These are phyloP conservation scores for Sporothrix variecibatus DNA, from an alignment of 2,329 filamentous ascomycete species.

Conservation along the genomic window DNA sequence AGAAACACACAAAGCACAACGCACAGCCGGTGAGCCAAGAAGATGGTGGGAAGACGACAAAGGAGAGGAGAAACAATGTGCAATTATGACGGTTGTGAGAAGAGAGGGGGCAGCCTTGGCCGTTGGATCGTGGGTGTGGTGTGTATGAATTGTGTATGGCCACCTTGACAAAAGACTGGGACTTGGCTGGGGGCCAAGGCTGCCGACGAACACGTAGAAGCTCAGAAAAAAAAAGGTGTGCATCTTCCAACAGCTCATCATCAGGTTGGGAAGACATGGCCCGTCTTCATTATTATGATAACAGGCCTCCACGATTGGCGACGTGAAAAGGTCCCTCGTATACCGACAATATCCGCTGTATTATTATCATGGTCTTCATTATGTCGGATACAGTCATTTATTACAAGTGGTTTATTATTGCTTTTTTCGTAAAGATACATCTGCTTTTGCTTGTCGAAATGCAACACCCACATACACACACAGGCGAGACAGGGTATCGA, in stretches of 20 bases:
- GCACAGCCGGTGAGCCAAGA: slow-evolving; percentile 6
- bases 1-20: not conserved
- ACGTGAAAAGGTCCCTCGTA: not conserved
- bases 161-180: not conserved
- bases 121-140: not conserved
- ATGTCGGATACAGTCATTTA: not conserved
- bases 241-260: not conserved
- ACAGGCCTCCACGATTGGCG: not conserved
- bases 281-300: not conserved
- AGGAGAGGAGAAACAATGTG: not conserved
- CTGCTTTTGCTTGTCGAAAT: not conserved
- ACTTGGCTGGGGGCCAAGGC: slow-evolving; percentile 4
- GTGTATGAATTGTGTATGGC: not conserved
- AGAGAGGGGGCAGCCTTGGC: not conserved
- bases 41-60: slow-evolving; percentile 11
- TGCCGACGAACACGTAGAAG: not conserved
- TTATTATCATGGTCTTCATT: no score
- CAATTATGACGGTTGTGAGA: not conserved
- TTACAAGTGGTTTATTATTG: not conserved
- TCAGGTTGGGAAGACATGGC: not conserved
- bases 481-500: no score
- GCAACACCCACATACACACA: not conserved
- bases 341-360: not conserved
- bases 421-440: not conserved
- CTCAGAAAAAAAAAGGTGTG: not conserved